These are phyloP conservation scores for Tagetes patula DNA, from an alignment of 129 eudicot genomes.

Conservation along the genomic window DNA sequence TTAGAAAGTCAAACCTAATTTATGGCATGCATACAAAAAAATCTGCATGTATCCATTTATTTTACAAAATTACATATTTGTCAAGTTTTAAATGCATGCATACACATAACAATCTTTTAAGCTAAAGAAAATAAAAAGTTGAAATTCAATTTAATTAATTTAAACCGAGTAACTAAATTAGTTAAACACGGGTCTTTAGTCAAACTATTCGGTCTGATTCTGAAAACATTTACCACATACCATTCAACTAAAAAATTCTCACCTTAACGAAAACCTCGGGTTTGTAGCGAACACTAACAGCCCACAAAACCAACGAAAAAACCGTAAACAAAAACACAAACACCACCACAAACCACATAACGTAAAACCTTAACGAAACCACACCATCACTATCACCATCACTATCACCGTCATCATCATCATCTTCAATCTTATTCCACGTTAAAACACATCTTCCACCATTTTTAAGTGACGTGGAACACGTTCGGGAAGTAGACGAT, in stretches of 20 bases:
- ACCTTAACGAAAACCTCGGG: conserved; percentile 78
- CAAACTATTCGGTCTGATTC: no score
- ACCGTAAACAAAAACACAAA: conserved; percentile 51
- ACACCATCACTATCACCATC: conserved; percentile 19
- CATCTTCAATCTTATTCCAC: conserved; percentile 67
- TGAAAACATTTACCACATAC: no score
- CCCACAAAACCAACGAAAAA: conserved; percentile 83
- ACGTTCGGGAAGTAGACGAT: conserved; percentile 72
- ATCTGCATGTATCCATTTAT: no score
- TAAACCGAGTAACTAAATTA: no score
- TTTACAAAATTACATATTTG: no score
- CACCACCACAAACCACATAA: conserved; percentile 53
- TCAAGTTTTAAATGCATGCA: no score
- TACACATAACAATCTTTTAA: no score
- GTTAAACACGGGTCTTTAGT: no score
- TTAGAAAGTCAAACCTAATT: no score
- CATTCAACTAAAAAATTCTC: not conserved
- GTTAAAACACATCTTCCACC: conserved; percentile 18
- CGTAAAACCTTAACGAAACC: conserved; percentile 55
- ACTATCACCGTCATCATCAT: conserved; percentile 40
- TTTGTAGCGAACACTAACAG: conserved; percentile 62
- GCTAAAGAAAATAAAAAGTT: no score
- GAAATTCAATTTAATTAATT: no score
- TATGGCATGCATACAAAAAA: no score
- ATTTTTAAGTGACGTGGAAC: conserved; percentile 59